phyloP scores from a whole-genome alignment of 441 rosid genomes.

The Pelargonium citronellum region DNA sequence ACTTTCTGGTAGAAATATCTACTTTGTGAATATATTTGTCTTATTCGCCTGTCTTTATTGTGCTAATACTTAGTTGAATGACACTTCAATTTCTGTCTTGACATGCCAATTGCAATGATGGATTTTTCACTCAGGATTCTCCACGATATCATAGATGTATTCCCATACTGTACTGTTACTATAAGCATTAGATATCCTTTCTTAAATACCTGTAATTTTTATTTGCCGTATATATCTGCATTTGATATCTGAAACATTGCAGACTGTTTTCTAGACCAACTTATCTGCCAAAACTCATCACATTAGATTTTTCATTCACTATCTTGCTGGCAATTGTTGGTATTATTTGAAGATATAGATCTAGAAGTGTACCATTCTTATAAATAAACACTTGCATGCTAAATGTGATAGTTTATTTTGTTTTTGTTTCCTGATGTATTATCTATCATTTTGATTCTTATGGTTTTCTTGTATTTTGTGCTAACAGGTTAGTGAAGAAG shows the following conservation, averaged over 20 bases:
- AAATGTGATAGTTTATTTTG: not conserved
- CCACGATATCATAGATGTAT: not conserved
- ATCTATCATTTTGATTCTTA: slow-evolving; percentile 4
- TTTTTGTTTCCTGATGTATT: not conserved
- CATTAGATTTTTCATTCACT: not conserved
- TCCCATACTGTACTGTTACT: not conserved
- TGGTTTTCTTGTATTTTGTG: slow-evolving; percentile 21
- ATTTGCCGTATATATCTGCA: not conserved
- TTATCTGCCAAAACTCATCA: not conserved
- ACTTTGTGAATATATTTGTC: too few species aligned
- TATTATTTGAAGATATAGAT: not conserved
- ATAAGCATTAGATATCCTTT: not conserved
- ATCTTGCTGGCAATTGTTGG: not conserved
- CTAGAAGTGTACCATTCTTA: not conserved
- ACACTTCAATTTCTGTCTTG: too few species aligned
- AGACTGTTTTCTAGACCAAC: not conserved
- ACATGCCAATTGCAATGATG: too few species aligned
- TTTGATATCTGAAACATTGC: not conserved
- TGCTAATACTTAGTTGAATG: too few species aligned
- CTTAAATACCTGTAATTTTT: not conserved
- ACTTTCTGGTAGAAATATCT: not conserved
- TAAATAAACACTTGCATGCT: not conserved
- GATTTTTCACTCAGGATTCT: not conserved
- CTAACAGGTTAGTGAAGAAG: slow-evolving; percentile 93
- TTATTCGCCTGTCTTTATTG: too few species aligned